A percentile compares a stretch with the other conserved stretches of the same genome.
These are phyloP conservation scores for Aspergillus viridinutans DNA, from an alignment of 2,329 filamentous ascomycete species.

Conservation along the genomic window DNA sequence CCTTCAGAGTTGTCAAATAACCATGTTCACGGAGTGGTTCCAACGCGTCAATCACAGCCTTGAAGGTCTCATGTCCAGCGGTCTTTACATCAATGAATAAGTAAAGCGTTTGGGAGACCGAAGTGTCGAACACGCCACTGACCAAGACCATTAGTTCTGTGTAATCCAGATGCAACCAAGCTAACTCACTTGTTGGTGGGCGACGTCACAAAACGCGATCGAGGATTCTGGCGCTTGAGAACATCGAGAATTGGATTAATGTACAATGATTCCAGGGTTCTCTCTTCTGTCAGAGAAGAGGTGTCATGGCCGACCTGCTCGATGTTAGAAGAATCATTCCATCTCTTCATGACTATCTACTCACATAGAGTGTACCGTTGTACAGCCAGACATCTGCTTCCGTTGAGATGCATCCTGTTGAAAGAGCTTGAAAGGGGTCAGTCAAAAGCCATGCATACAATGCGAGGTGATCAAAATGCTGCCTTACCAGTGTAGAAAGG, in stretches of 20 bases:
- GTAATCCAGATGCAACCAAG: not conserved
- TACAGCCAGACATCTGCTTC: constrained; percentile 61
- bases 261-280: constrained; percentile 57
- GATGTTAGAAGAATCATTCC: not conserved
- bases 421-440: constrained; percentile 41
- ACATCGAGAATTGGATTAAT: constrained; percentile 57
- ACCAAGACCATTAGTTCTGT: not conserved
- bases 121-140: constrained; percentile 58
- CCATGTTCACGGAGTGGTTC: constrained; percentile 52
- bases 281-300: constrained; percentile 47
- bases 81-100: constrained; percentile 64
- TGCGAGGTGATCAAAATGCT: not conserved
- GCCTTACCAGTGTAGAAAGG: constrained; percentile 43
- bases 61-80: constrained; percentile 51
- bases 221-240: constrained; percentile 54
- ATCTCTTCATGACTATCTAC: constrained; percentile 12
- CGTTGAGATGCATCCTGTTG: constrained; percentile 53
- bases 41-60: constrained; percentile 53
- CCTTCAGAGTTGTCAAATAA: constrained; percentile 52
- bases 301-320: constrained; percentile 53
- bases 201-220: constrained; percentile 44
- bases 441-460: constrained; percentile 13
- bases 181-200: constrained; percentile 47
- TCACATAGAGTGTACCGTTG: constrained; percentile 52
- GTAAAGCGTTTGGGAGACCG: constrained; percentile 55